phyloP scores from a whole-genome alignment of 2,329 filamentous ascomycete species.

The Colletotrichum limetticola region DNA sequence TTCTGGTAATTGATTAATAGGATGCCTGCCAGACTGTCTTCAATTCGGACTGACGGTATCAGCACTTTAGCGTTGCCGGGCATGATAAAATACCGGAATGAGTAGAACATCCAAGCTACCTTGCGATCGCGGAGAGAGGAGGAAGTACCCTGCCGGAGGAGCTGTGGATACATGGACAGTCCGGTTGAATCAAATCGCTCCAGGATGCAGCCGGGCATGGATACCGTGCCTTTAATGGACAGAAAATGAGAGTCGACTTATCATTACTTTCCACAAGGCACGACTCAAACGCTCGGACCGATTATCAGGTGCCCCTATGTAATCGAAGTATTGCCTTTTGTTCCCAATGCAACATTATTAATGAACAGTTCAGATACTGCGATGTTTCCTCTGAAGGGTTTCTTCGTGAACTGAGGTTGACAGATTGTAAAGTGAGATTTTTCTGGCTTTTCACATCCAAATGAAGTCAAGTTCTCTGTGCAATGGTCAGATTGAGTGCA shows the following conservation, averaged over 20 bases:
- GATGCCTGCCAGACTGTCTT: no score
- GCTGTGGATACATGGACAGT: not conserved
- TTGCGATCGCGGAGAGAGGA: not conserved
- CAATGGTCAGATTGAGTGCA: not conserved
- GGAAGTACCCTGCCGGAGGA: not conserved
- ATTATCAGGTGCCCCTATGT: not conserved
- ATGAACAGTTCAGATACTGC: no score
- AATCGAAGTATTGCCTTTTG: no score
- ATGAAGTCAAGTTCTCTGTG: not conserved
- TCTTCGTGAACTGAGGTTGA: no score
- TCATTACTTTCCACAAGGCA: not conserved
- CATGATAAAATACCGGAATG: not conserved
- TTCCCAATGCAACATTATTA: no score
- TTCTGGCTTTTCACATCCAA: no score
- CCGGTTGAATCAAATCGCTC: not conserved
- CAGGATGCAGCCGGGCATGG: not conserved
- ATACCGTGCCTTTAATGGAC: no score
- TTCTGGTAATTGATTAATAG: not conserved
- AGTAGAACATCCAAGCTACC: not conserved
- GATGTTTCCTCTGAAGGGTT: no score
- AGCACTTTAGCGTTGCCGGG: not conserved
- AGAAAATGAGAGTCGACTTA: not conserved
- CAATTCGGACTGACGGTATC: not conserved
- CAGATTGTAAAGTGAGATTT: no score
- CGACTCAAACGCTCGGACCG: not conserved